Evolutionary conservation across 306 rosid genomes (phyloP), one percentile per base, ranked within the genome.

Genomic region (Dryas drummondii): DNA sequence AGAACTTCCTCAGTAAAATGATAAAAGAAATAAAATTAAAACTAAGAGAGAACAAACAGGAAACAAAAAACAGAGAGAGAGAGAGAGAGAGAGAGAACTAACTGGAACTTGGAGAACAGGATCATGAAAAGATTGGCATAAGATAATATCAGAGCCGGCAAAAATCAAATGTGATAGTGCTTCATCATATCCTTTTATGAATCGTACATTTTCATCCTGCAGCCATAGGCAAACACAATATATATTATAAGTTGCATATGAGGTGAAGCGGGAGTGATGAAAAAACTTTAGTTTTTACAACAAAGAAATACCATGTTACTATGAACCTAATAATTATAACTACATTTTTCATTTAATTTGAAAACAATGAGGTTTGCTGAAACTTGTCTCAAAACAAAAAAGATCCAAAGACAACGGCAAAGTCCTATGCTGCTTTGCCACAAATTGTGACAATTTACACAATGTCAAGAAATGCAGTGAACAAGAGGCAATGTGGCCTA

Each of bases 61-160:
- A n/a, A 16, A 41, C 11, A 59, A 27, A 4, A 19, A 32, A 44
- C 37, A 32, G 27, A 14, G 17, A 49, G 54, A 12, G 41, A 59
- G 81, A 46, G 22, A 19, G 22, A 46, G 64, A 78, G 42, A 64
- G 72, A 57, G 69, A 79, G 71, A 50, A 69, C 89, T 84, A 82
- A 93, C 98, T 5, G 96, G 92, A 77, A 76, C 88, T 82, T 86
- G 88, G 49, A 80, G 85, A 57, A 83, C 44, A 49, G 91, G 93
- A 76, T 93, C 98, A 71, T 78, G 81, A 58, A 88, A 88, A 60
- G 96, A 91, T 82, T 77, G 90, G 75, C 93, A 91, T 81, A 93
- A 65, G 70, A 93, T 82, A 72, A 91, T 88, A 82, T 91, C 97
- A 2, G 89, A 91, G 69, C 96, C 98, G 7, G 96, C 97, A 62